Base-by-base conservation (phyloP, 2,329 filamentous ascomycete species). In the Colletotrichum brevisporum region DNA sequence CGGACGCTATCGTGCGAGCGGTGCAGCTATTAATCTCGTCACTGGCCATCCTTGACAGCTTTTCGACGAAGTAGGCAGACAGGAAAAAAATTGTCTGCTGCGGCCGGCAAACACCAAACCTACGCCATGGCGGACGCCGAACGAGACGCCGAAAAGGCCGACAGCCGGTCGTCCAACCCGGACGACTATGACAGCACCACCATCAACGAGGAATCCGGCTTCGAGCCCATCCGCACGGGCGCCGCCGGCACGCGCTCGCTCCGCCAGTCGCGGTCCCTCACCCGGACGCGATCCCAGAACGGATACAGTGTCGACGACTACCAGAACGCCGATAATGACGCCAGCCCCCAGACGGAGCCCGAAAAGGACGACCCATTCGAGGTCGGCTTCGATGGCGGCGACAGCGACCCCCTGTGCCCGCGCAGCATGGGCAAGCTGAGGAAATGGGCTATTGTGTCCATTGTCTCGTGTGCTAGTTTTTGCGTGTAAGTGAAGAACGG, bases 361-460 rank as follows among this genome's bases (percentile, higher is more conserved):
- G 79, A 80, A 13, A 82, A 80, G 62, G 59, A 36, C 31, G 31
- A 62, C 57, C 81, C 82, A 0, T 95, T 89, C 74, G 87, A 94
- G 70, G 94, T 98, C 21, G 80, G 80, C 6, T 98, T 92, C 88
- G 92, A 95, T 47, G 89, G 88, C 15, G 86, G 85, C 5, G 90
- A 94, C 67, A 81, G 84, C 55, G 95, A 98, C 77, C 91, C 92
- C 0, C 77, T 89, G 79, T 92, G 91, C 74, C 95, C 95, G 0
- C 89, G 91, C 67, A 94, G 88, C 77, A 90, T 94, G 83, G 82
- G 80, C 16, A 85, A 79, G 18, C 76, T 80, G n/a, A 87, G 89
- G 70, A 95, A 95, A 76, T 98, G 95, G 95, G 65, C 90, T 36
- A 91, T 97, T 70, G 90, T 95, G 1, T 73, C 90, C 43, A 91